phyloP scores from a whole-genome alignment of 2,329 filamentous ascomycete species.

The Aureobasidium musti region DNA sequence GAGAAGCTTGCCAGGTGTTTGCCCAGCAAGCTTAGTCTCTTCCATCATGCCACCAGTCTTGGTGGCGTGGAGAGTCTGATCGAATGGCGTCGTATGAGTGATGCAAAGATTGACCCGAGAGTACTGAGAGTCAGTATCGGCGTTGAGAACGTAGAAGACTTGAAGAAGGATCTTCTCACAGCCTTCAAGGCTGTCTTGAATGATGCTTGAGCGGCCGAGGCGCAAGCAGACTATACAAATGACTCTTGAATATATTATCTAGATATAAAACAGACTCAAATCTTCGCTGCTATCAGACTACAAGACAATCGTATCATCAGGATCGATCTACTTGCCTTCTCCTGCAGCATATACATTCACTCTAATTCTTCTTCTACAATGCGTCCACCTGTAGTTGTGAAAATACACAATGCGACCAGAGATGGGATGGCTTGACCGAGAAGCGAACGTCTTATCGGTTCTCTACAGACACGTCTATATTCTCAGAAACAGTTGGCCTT shows the following conservation, averaged over 20 bases:
- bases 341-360: background rate
- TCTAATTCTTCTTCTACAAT: too few species aligned
- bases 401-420: too few species aligned
- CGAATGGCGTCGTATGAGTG: conserved; percentile 93
- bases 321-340: too few species aligned
- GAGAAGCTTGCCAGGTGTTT: conserved; percentile 64
- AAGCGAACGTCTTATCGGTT: too few species aligned
- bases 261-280: too few species aligned
- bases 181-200: conserved; percentile 60
- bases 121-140: conserved; percentile 83
- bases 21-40: conserved; percentile 76
- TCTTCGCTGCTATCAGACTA: too few species aligned
- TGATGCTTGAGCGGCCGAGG: conserved; percentile 5
- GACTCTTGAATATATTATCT: background rate
- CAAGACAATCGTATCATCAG: too few species aligned
- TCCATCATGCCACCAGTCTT: conserved; percentile 92
- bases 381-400: too few species aligned
- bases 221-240: background rate
- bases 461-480: too few species aligned
- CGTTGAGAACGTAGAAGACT: conserved; percentile 81
- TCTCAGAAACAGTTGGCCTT: too few species aligned
- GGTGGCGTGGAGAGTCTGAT: conserved; percentile 95
- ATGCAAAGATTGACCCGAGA: conserved; percentile 68
- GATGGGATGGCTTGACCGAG: too few species aligned
- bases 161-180: conserved; percentile 70